Percentiles rank a stretch among this genome's conserved stretches.
Evolutionary conservation across 495 filamentous ascomycete genomes (phyloP).

Genomic region (Lasiosphaeria miniovina): DNA sequence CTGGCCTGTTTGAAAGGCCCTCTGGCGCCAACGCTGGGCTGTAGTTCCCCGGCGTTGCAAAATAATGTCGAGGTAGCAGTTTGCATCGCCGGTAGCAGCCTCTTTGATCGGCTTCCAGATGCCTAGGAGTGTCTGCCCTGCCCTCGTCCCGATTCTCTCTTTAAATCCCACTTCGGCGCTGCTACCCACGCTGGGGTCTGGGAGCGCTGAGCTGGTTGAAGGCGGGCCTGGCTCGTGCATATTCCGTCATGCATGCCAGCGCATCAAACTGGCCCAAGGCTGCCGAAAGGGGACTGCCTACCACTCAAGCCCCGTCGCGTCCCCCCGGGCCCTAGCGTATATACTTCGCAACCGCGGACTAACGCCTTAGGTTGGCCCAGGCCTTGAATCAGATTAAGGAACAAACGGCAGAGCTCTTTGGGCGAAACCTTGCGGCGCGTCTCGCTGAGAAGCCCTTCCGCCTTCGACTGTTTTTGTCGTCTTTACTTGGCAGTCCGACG

Average conservation of each 20-base stretch:
- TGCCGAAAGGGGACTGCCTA: conserved; percentile 40
- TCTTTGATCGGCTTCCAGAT: background rate
- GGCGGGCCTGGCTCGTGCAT: conserved; percentile 53
- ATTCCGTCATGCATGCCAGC: conserved; percentile 59
- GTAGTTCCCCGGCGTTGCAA: conserved; percentile 11
- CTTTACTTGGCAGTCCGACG: conserved; percentile 11
- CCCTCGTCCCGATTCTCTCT: conserved; percentile 1
- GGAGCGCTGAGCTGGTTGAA: conserved; percentile 36
- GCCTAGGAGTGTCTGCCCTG: background rate
- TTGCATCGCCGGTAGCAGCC: conserved; percentile 1
- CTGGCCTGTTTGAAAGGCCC: background rate
- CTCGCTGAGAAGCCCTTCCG: conserved; percentile 15
- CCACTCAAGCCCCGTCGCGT: conserved; percentile 36
- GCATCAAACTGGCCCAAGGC: conserved; percentile 51
- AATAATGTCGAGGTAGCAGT: background rate
- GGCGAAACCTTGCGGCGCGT: background rate
- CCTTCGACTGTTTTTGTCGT: conserved; percentile 12
- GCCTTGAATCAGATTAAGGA: conserved; percentile 4
- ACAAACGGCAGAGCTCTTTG: conserved; percentile 6
- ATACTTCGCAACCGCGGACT: conserved; percentile 36
- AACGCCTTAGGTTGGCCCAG: conserved; percentile 32
- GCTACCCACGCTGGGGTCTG: conserved; percentile 22
- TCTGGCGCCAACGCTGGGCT: conserved; percentile 10
- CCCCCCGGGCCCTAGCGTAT: conserved; percentile 32
- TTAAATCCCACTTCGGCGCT: conserved; percentile 21